Base-by-base conservation (phyloP, 2,329 filamentous ascomycete species). In the Tolypocladium nubicola region DNA sequence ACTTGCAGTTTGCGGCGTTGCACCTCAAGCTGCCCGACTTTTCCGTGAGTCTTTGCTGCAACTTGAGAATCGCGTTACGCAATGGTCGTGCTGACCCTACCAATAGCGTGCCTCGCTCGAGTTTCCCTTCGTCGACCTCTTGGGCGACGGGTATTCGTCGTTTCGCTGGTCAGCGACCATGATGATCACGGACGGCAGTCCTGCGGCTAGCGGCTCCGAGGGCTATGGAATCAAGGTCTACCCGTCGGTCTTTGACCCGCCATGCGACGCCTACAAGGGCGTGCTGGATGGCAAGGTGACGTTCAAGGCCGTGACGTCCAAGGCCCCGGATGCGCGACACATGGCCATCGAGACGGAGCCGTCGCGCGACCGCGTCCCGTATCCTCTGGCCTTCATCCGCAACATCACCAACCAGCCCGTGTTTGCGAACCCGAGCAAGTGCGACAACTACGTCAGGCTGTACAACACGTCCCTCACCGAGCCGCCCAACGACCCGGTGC, bases 341-440 rank as follows among this genome's bases (percentile, higher is more conserved):
- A 23, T 23, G 63, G 60, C 35, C 33, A 41, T 64, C 62, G 52
- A 63, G 59, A 54, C 43, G 10, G 8, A 19, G n/a, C 35, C 56
- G 13, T 19, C 26, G 10, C 37, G 11, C 16, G 8, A 33, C 53
- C 30, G 35, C 21, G n/a, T 53, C 4, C 41, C 52, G 5, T 77
- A 73, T 58, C 70, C 75, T 0, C 60, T 79, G 4, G 62, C 64
- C 1, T 76, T 80, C 57, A 76, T 76, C 66, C 62, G 69, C 61
- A 81, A 81, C 63, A 68, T 80, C 52, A 81, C 79, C 3, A 83
- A 83, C 63, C 80, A 83, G 64, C 78, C 79, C 1, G 70, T 70
- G 5, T 79, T 79, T 59, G 55, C 43, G 11, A 68, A 75, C 54
- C 68, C 68, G 11, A 64, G 67, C 49, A 61, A 65, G 0, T 79